A percentile compares a stretch with the other conserved stretches of the same genome.
phyloP scores from a whole-genome alignment of 177 flowering plant species.

The Vitis hybrid region DNA sequence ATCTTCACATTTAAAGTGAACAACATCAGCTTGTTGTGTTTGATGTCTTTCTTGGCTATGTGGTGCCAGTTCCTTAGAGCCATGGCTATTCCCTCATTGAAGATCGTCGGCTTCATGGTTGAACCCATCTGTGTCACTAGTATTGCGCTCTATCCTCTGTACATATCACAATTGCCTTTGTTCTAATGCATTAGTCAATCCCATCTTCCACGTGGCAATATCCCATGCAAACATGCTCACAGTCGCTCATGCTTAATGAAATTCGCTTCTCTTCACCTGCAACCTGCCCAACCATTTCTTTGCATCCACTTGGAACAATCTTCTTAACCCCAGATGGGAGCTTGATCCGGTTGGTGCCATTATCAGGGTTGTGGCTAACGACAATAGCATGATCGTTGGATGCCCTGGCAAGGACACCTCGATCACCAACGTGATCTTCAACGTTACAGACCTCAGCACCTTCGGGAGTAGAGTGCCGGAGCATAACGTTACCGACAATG shows the following conservation, averaged over 20 bases:
- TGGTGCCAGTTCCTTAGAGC: slow-evolving; percentile 51
- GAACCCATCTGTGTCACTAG: slow-evolving; percentile 84
- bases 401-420: slow-evolving; percentile 35
- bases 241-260: too few relatives aligned
- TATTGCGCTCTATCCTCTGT: too few relatives aligned
- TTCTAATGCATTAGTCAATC: too few relatives aligned
- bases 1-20: too few relatives aligned
- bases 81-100: slow-evolving; percentile 46
- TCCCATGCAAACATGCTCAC: too few relatives aligned
- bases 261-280: slow-evolving; percentile 59
- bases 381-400: slow-evolving; percentile 40
- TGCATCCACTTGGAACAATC: slow-evolving; percentile 65
- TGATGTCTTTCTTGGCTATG: slow-evolving; percentile 44
- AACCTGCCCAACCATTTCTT: slow-evolving; percentile 79
- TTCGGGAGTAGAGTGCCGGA: slow-evolving; percentile 32
- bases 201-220: too few relatives aligned
- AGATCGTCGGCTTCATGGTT: slow-evolving; percentile 46
- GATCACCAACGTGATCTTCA: slow-evolving; percentile 42
- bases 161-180: too few relatives aligned
- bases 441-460: slow-evolving; percentile 48
- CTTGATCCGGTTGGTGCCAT: slow-evolving; percentile 43
- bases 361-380: slow-evolving; percentile 34
- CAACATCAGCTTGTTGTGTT: slow-evolving; percentile 22
- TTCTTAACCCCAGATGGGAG: slow-evolving; percentile 78
- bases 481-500: slow-evolving; percentile 37